Conservation (phyloP, 352 stramenopile genomes). For the Pythium biforme region DNA sequence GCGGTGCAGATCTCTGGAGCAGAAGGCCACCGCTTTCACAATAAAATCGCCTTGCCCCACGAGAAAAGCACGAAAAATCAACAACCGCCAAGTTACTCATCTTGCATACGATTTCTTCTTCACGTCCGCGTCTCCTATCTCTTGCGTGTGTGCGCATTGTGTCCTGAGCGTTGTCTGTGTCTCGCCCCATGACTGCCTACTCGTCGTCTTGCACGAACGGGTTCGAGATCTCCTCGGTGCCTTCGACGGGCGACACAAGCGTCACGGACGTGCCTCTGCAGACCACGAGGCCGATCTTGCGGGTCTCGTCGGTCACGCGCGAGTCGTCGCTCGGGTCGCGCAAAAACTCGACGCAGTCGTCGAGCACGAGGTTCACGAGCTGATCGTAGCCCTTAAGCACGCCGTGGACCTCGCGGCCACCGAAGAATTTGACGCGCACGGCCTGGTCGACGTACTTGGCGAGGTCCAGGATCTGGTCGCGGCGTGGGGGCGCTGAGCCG, state of each 20-base stretch:
- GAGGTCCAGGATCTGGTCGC: constrained; percentile 93
- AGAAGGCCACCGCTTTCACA: too few species aligned
- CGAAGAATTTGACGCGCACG: constrained; percentile 95
- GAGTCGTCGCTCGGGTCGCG: constrained; percentile 91
- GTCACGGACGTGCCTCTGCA: constrained; percentile 92
- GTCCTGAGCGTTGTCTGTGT: not conserved
- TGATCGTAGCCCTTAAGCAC: constrained; percentile 96
- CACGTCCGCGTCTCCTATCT: not conserved
- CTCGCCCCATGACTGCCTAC: not conserved
- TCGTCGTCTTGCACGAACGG: constrained; percentile 87
- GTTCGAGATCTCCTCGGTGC: constrained; percentile 91
- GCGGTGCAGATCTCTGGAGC: too few species aligned
- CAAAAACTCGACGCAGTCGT: constrained; percentile 95
- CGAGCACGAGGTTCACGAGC: constrained; percentile 96
- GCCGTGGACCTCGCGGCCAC: constrained; percentile 90
- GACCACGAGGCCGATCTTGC: constrained; percentile 93
- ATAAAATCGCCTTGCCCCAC: too few species aligned
- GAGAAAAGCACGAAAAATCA: too few species aligned
- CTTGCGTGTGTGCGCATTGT: not conserved
- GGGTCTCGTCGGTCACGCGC: constrained; percentile 87
- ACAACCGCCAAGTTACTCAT: not conserved
- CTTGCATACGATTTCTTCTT: not conserved
- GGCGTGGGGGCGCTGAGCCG: constrained; percentile 28
- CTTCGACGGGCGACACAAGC: constrained; percentile 90
- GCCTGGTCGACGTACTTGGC: constrained; percentile 94